Evolutionary conservation across 306 rosid species (phyloP).

Genomic region (Luffa aegyptiaca): DNA sequence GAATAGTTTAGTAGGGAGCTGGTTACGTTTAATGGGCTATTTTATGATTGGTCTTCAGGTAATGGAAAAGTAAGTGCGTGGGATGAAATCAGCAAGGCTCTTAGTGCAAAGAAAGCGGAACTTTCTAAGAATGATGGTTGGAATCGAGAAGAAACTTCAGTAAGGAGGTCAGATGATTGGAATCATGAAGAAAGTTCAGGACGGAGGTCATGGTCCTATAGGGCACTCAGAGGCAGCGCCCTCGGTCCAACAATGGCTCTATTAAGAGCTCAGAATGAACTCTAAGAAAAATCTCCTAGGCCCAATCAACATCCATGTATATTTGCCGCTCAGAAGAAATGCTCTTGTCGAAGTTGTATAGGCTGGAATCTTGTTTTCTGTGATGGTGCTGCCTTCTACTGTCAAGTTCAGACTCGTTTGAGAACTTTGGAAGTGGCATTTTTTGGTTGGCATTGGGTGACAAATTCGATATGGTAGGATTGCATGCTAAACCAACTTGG

Average conservation of each 20-base stretch:
- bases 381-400: not conserved
- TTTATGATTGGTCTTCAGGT: conserved; percentile 29
- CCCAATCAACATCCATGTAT: conserved; percentile 1
- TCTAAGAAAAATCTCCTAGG: conserved; percentile 22
- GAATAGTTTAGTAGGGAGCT: conserved; percentile 6
- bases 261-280: conserved; percentile 55
- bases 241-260: conserved; percentile 75
- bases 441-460: not conserved
- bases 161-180: conserved; percentile 42
- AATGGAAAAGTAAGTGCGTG: conserved; percentile 55
- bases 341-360: not conserved
- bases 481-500: not conserved
- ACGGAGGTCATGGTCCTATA: conserved; percentile 46
- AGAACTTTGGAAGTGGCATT: not conserved
- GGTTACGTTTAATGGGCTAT: not conserved
- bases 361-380: not conserved
- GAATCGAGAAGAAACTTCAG: conserved; percentile 37
- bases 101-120: conserved; percentile 61
- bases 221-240: conserved; percentile 72
- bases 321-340: not conserved
- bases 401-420: not conserved
- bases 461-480: not conserved
- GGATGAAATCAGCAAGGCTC: conserved; percentile 68
- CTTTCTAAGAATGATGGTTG: conserved; percentile 46
- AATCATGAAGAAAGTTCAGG: conserved; percentile 36